These are phyloP conservation scores for Nectriaceae sp. DNA, from an alignment of 2,329 filamentous ascomycete genomes.

Conservation along the genomic window DNA sequence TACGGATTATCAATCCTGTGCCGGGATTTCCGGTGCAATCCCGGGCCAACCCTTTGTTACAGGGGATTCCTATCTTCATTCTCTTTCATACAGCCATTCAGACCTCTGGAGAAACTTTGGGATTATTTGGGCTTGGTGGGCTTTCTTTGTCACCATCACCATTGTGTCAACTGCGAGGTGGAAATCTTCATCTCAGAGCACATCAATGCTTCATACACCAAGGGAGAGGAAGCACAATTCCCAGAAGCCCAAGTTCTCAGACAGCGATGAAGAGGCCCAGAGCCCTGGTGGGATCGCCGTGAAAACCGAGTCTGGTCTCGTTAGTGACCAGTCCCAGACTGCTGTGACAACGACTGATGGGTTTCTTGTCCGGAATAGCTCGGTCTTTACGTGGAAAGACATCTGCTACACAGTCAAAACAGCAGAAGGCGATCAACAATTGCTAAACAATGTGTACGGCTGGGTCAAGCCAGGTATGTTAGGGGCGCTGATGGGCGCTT, in stretches of 20 bases:
- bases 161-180: slow-evolving; percentile 59
- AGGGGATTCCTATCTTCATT: slow-evolving; percentile 59
- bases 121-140: slow-evolving; percentile 65
- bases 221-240: slow-evolving; percentile 49
- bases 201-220: slow-evolving; percentile 60
- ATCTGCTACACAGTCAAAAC: slow-evolving; percentile 70
- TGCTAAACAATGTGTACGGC: slow-evolving; percentile 79
- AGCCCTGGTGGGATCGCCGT: no score
- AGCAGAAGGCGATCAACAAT: slow-evolving; percentile 60
- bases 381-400: slow-evolving; percentile 74
- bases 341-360: no score
- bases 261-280: neutral
- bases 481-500: slow-evolving; percentile 77
- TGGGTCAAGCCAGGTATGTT: slow-evolving; percentile 82
- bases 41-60: slow-evolving; percentile 49
- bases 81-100: slow-evolving; percentile 52
- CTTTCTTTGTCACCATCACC: slow-evolving; percentile 58
- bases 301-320: no score
- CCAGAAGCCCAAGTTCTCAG: no score
- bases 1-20: slow-evolving; percentile 50
- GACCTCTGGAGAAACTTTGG: slow-evolving; percentile 64
- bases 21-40: slow-evolving; percentile 58
- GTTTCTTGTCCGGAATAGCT: no score
- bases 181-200: slow-evolving; percentile 53
- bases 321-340: no score